Evolutionary conservation across 805 yeast species (phyloP).

Genomic region (Jamesozyma piceae): DNA sequence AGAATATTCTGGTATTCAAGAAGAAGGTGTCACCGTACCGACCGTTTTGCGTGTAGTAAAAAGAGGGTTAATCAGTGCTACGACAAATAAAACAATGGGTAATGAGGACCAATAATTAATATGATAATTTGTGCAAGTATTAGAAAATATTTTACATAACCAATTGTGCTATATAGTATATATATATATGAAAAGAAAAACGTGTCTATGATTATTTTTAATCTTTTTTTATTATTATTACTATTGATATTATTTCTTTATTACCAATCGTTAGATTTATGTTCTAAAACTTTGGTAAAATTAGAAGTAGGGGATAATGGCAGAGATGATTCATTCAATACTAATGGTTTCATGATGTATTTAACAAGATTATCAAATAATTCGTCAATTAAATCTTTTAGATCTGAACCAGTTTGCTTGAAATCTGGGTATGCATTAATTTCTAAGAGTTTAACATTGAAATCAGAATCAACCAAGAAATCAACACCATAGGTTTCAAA

Average conservation of each 20-base stretch:
- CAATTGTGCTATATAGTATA: not conserved
- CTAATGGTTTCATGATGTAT: conserved; percentile 42
- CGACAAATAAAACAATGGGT: conserved; percentile 26
- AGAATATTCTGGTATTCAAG: conserved; percentile 65
- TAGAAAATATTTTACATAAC: no score
- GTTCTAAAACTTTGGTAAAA: conserved; percentile 35
- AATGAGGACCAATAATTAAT: conserved; percentile 1
- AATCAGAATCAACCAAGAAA: conserved; percentile 56
- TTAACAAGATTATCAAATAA: conserved; percentile 51
- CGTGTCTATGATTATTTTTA: not conserved
- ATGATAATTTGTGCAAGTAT: not conserved
- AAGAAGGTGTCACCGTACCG: conserved; percentile 35
- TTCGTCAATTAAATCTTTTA: conserved; percentile 56
- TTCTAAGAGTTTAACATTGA: conserved; percentile 58
- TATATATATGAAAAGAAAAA: no score
- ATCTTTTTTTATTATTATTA: not conserved
- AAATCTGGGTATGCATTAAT: conserved; percentile 94
- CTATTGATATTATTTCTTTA: not conserved
- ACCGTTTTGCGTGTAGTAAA: conserved; percentile 29
- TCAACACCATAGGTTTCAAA: conserved; percentile 87
- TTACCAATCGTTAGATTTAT: conserved; percentile 32
- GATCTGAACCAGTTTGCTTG: conserved; percentile 81
- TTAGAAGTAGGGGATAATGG: conserved; percentile 9
- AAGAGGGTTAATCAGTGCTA: conserved; percentile 30
- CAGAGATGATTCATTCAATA: conserved; percentile 15